phyloP scores from a whole-genome alignment of 2,329 filamentous ascomycete species.

The Diplodia seriata region DNA sequence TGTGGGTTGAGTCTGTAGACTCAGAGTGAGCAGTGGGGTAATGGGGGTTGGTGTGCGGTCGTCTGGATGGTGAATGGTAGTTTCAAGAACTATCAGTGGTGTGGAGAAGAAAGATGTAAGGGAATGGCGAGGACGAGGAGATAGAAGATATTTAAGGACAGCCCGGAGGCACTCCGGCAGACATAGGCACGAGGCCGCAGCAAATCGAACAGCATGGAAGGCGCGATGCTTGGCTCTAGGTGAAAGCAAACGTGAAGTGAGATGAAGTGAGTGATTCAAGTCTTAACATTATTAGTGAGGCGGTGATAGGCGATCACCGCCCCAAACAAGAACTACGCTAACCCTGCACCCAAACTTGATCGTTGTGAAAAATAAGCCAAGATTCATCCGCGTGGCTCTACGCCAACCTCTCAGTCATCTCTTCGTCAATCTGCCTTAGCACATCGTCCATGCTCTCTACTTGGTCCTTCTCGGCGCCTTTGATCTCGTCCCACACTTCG shows the following conservation, averaged over 20 bases:
- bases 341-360: not conserved
- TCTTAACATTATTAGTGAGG: not conserved
- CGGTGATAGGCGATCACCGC: too few species aligned
- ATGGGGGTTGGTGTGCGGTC: not conserved
- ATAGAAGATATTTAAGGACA: not conserved
- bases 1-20: not conserved
- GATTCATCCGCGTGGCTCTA: not conserved
- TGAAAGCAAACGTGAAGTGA: not conserved
- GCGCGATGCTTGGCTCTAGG: constrained; percentile 4
- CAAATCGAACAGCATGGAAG: not conserved
- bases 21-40: not conserved
- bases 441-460: constrained; percentile 25
- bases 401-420: constrained; percentile 22
- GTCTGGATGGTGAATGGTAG: not conserved
- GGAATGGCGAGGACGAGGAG: not conserved
- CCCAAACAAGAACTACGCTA: not conserved
- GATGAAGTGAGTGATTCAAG: not conserved
- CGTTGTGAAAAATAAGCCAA: not conserved
- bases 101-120: not conserved
- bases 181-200: not conserved
- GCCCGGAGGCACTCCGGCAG: not conserved
- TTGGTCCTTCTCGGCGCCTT: constrained; percentile 22
- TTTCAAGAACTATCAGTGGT: not conserved
- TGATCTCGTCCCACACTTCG: constrained; percentile 29
- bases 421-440: constrained; percentile 23